A percentile compares a stretch with the other conserved stretches of the same genome.
Evolutionary conservation across 306 rosid genomes (phyloP).

Genomic region (Neltuma alba): DNA sequence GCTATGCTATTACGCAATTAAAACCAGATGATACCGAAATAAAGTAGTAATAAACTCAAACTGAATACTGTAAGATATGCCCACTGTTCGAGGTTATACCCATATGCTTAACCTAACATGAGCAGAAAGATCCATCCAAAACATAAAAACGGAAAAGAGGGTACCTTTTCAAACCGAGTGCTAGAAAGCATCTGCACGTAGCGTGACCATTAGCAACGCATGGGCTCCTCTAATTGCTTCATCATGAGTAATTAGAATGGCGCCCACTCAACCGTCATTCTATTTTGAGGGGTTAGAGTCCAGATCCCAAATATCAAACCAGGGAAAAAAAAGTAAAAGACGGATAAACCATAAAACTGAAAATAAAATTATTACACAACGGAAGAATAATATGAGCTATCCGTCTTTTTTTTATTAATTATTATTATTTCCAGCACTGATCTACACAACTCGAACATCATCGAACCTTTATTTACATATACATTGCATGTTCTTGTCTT

Average conservation of each 20-base stretch:
- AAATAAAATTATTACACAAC: not conserved
- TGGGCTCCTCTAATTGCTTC: constrained; percentile 41
- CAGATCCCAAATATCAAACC: not conserved
- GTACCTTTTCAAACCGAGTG: constrained; percentile 30
- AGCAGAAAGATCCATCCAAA: constrained; percentile 25
- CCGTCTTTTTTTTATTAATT: constrained; percentile 9
- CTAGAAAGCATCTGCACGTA: constrained; percentile 20
- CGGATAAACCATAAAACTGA: not conserved
- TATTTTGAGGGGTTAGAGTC: not conserved
- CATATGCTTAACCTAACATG: constrained; percentile 23
- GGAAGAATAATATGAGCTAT: not conserved
- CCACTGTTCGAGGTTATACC: constrained; percentile 32
- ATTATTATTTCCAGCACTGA: not conserved
- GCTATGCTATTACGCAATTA: constrained; percentile 23
- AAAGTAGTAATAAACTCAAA: not conserved
- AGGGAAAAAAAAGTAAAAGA: not conserved
- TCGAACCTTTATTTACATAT: constrained; percentile 23
- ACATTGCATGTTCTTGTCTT: not conserved
- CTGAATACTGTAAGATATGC: constrained; percentile 10
- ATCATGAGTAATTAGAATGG: constrained; percentile 23
- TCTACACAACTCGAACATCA: constrained; percentile 32
- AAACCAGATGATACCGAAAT: constrained; percentile 10
- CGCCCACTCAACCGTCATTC: not conserved
- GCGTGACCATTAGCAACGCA: constrained; percentile 33
- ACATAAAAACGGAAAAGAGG: constrained; percentile 4